Evolutionary conservation across 768 basidiomycete species (phyloP), one percentile per base, ranked within the genome.

Genomic region (Agrocybe chaxingu): DNA sequence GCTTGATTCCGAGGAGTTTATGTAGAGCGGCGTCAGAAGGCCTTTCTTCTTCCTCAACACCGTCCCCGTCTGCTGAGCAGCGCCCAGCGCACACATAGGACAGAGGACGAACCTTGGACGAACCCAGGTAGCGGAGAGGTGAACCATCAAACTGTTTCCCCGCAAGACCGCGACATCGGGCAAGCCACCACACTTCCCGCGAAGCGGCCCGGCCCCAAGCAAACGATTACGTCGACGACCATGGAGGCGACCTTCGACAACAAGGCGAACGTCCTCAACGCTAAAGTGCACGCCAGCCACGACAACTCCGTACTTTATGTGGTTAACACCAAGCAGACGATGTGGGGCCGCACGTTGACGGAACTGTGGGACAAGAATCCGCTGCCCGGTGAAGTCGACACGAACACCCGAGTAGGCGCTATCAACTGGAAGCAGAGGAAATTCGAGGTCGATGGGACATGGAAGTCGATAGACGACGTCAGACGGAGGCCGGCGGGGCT

Each of bases 221-320:
- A 40, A 9, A 34, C 39, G 41, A 30, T 34, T 18, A 33, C 35
- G 32, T 13, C 41, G 42, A 32, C 42, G n/a, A 12, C 16, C 18
- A 81, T 81, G 78, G 77, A 80, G 56, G 77, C 69, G n/a, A 64
- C 62, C 11, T 77, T 81, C 57, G 75, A 78, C 61, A 78, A 78
- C 67, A 73, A 74, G 49, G 65, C 65, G 45, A 78, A 81, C 60
- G 65, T 79, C 13, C 69, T 79, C 29, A 70, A 73, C 42, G 72
- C 76, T 7, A 62, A 66, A 24, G 67, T 81, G 48, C 69, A 69
- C 13, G 65, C 72, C 8, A 55, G 64, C 1, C 72, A 76, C 54
- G 78, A 79, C 53, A 64, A 73, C 48, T 76, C 75, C 0, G 60
- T 71, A 33, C 55, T 79, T 6, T 81, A 80, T 55, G 62, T 68